Percentiles rank a stretch among this genome's conserved stretches.
phyloP scores from a whole-genome alignment of 2,329 filamentous ascomycete species.

The Trichoderma atrobrunneum region DNA sequence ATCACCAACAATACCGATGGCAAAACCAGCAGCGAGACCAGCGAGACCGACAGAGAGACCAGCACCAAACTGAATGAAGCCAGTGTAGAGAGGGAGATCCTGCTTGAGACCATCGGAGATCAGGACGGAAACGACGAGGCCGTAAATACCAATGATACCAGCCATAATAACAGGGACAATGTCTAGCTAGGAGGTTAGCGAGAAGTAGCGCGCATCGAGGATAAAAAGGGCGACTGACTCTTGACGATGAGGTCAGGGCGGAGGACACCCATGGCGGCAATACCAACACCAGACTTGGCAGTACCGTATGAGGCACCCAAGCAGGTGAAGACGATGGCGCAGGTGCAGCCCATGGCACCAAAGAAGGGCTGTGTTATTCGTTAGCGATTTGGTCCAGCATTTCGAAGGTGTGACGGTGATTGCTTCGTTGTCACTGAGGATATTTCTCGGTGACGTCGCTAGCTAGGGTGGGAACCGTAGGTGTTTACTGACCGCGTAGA shows the following conservation, averaged over 20 bases:
- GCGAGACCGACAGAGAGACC: slow-evolving; percentile 44
- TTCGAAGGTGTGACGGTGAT: background rate
- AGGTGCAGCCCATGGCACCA: slow-evolving; percentile 41
- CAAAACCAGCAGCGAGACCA: slow-evolving; percentile 45
- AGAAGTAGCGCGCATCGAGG: background rate
- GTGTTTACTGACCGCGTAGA: slow-evolving; percentile 21
- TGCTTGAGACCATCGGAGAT: slow-evolving; percentile 41
- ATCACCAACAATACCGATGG: slow-evolving; percentile 47
- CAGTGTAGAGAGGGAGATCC: slow-evolving; percentile 43
- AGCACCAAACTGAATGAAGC: slow-evolving; percentile 44
- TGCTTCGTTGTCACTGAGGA: background rate
- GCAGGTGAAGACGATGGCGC: slow-evolving; percentile 52
- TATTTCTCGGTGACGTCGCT: slow-evolving; percentile 20
- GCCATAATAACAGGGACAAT: slow-evolving; percentile 99
- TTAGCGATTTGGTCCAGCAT: slow-evolving; percentile 9
- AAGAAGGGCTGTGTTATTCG: slow-evolving; percentile 37
- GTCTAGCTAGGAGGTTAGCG: slow-evolving; percentile 53
- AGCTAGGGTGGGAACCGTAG: background rate
- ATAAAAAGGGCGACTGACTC: slow-evolving; percentile 23
- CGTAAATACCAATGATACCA: slow-evolving; percentile 90
- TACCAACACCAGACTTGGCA: slow-evolving; percentile 42
- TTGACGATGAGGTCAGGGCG: slow-evolving; percentile 46
- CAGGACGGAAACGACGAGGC: slow-evolving; percentile 44
- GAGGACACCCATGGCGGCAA: slow-evolving; percentile 44
- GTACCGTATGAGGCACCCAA: slow-evolving; percentile 47